Percentiles rank a stretch among this genome's conserved stretches.
Conservation (phyloP, 2,329 filamentous ascomycete genomes). For the Sphaceloma murrayae region DNA sequence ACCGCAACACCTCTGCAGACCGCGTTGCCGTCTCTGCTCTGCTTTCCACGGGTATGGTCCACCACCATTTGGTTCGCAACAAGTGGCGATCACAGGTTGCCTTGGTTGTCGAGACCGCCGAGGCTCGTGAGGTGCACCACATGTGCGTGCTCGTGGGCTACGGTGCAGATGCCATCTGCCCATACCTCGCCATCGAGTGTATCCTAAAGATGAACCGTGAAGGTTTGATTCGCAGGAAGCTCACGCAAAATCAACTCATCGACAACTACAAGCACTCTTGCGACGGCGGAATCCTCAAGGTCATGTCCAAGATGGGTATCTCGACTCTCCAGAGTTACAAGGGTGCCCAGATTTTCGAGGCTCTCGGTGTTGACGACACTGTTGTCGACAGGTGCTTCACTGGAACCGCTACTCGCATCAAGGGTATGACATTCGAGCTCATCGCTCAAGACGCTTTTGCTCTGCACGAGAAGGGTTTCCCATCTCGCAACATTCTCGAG, state of each 20-base stretch:
- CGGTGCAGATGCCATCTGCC: constrained; percentile 87
- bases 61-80: constrained; percentile 91
- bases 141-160: constrained; percentile 98
- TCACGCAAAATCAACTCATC: constrained; percentile 72
- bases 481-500: constrained; percentile 64
- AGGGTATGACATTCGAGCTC: constrained; percentile 84
- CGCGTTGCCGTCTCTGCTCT: constrained; percentile 79
- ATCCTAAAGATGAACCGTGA: constrained; percentile 95
- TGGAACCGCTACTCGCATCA: constrained; percentile 87
- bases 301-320: constrained; percentile 99
- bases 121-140: constrained; percentile 94
- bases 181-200: constrained; percentile 91
- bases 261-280: constrained; percentile 96
- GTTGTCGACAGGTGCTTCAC: constrained; percentile 93
- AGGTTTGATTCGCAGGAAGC: constrained; percentile 81
- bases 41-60: constrained; percentile 83
- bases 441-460: constrained; percentile 92
- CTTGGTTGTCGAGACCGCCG: constrained; percentile 80
- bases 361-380: constrained; percentile 80
- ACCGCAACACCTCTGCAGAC: constrained; percentile 72
- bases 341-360: constrained; percentile 95
- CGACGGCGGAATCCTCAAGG: constrained; percentile 92
- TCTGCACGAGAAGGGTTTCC: constrained; percentile 89
- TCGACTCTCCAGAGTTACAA: constrained; percentile 95
- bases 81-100: constrained; percentile 88